Conservation (phyloP, 2,329 filamentous ascomycete species). For the Tolypocladium inflatum region DNA sequence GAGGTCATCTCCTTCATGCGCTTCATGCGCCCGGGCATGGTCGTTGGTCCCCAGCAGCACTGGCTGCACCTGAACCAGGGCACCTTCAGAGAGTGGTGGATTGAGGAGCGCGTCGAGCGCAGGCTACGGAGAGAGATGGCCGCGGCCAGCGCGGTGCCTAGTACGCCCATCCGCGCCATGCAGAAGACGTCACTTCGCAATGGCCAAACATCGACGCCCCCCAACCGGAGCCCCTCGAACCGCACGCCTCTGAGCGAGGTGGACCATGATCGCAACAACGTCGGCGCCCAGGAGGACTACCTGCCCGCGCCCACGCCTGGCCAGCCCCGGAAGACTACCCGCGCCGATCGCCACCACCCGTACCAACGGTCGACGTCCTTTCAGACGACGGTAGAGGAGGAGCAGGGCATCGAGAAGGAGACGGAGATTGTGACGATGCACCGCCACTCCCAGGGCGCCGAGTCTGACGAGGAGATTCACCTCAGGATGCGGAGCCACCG, state of each 20-base stretch:
- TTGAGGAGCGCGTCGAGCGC: slow-evolving; percentile 74
- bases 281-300: slow-evolving; percentile 74
- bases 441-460: slow-evolving; percentile 51
- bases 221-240: slow-evolving; percentile 65
- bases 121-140: slow-evolving; percentile 52
- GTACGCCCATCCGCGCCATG: slow-evolving; percentile 52
- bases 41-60: slow-evolving; percentile 96
- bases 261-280: slow-evolving; percentile 64
- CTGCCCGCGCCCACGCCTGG: slow-evolving; percentile 91
- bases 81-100: slow-evolving; percentile 97
- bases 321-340: slow-evolving; percentile 82
- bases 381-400: slow-evolving; percentile 34
- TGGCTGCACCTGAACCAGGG: slow-evolving; percentile 98
- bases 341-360: slow-evolving; percentile 66
- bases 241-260: slow-evolving; percentile 90
- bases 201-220: slow-evolving; percentile 71
- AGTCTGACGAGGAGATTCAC: slow-evolving; percentile 77
- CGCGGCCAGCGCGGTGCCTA: slow-evolving; percentile 37
- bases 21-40: slow-evolving; percentile 98
- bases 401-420: slow-evolving; percentile 44
- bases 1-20: slow-evolving; percentile 97
- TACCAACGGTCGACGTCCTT: slow-evolving; percentile 51
- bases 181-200: slow-evolving; percentile 51
- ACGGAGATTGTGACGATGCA: slow-evolving; percentile 53
- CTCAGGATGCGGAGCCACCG: slow-evolving; percentile 62